A percentile compares a stretch with the other conserved stretches of the same genome.
Evolutionary conservation across 1,139 yeast species (phyloP).

Genomic region (Hansenula lynferdii): DNA sequence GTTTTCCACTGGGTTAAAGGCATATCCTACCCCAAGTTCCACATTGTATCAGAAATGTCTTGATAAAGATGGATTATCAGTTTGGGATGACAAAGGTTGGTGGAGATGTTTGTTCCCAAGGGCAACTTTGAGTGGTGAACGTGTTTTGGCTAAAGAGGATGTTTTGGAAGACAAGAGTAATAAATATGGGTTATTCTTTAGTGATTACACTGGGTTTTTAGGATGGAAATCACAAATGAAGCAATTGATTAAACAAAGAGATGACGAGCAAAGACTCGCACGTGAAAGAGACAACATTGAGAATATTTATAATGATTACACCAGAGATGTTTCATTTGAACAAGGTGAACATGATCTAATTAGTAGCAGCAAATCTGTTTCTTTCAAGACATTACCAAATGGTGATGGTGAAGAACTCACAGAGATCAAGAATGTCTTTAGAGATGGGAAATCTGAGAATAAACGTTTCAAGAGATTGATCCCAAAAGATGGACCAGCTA

Average conservation of each 20-base stretch:
- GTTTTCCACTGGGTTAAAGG: conserved; percentile 39
- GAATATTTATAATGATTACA: conserved; percentile 24
- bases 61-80: conserved; percentile 58
- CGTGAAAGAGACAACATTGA: conserved; percentile 17
- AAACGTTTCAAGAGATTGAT: conserved; percentile 32
- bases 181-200: conserved; percentile 45
- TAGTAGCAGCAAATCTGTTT: conserved; percentile 45
- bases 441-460: conserved; percentile 58
- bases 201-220: conserved; percentile 58
- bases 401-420: conserved; percentile 52
- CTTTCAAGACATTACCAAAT: conserved; percentile 42
- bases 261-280: conserved; percentile 16
- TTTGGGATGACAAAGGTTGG: conserved; percentile 76
- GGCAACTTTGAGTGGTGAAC: conserved; percentile 20
- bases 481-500: conserved; percentile 29
- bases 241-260: conserved; percentile 33
- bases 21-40: conserved; percentile 59
- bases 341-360: conserved; percentile 34
- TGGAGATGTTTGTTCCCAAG: conserved; percentile 88
- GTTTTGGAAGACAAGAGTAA: conserved; percentile 33
- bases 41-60: conserved; percentile 59
- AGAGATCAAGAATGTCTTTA: conserved; percentile 48
- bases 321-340: conserved; percentile 11
- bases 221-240: conserved; percentile 63
- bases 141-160: conserved; percentile 48